Base-by-base conservation (phyloP, 2,329 filamentous ascomycete genomes). In the Truncatella angustata region DNA sequence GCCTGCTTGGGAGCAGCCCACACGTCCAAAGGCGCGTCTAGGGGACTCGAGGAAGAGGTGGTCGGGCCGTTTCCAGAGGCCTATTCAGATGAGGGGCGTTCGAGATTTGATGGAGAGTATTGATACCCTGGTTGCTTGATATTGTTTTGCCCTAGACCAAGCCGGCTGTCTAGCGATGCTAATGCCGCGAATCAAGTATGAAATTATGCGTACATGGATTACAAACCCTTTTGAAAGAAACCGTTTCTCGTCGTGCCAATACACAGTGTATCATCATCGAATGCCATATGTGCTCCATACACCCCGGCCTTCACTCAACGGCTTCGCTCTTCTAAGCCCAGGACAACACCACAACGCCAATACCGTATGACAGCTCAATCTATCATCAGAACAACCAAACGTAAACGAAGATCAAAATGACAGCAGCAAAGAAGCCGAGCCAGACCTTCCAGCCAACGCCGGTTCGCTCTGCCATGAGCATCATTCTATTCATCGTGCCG, bases 401-500 rank as follows among this genome's bases (percentile, higher is more conserved):
- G 70, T 93, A 99, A 60, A 85, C 83, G 70, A 99, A 99, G 59
- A 97, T 70, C 51, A 93, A 67, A 56, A 87, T 82, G 16, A 97
- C 90, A 32, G 86, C 88, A 5, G 84, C 79, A 68, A 99, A 96
- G 73, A 99, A 99, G 39, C 77, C 79, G 48, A 97, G 70, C 94
- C 94, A 99, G 52, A 92, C 88, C 72, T 84, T 93, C 94, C 94
- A 99, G 64, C 91, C 87, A 9, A 99, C 87, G n/a, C 94, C 94
- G 2, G 92, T 96, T 63, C 85, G 81, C 74, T 97, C 84, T 4
- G 94, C 94, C 94, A 99, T 99, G 50, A 93, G 68, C 59, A 97
- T 73, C 94, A 99, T 99, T 54, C 92, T 80, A 68, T 91, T 96
- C 94, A 99, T 97, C 16, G 95, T 97, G 50, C 93, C 91, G 40